A percentile compares a stretch with the other conserved stretches of the same genome.
Evolutionary conservation across 2,329 filamentous ascomycete genomes (phyloP).

Genomic region (Colletotrichum agaves): DNA sequence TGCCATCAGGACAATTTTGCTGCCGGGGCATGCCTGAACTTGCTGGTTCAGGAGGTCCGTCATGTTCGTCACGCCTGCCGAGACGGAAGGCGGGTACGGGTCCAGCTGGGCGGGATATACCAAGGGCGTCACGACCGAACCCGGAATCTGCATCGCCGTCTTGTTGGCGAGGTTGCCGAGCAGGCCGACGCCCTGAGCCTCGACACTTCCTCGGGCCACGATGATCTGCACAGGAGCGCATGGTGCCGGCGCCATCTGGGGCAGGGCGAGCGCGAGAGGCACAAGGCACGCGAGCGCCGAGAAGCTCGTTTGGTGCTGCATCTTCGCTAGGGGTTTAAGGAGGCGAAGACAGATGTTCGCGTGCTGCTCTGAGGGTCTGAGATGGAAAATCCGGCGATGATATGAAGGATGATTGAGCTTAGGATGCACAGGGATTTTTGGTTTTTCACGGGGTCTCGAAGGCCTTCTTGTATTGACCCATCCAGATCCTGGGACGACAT

Average conservation of each 20-base stretch:
- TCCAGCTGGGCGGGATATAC: conserved; percentile 53
- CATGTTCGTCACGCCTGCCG: conserved; percentile 47
- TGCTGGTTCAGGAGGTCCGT: conserved; percentile 47
- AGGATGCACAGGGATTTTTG: not conserved
- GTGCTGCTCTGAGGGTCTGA: not conserved
- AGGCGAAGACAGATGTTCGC: not conserved
- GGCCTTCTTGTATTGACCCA: conserved; percentile 31
- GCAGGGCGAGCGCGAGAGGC: conserved; percentile 19
- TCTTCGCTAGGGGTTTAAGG: not conserved
- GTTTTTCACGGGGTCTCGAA: not conserved
- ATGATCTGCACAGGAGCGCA: conserved; percentile 49
- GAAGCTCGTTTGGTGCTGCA: conserved; percentile 19
- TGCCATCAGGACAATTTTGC: conserved; percentile 53
- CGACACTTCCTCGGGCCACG: conserved; percentile 52
- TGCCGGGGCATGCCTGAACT: conserved; percentile 47
- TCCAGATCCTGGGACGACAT: conserved; percentile 24
- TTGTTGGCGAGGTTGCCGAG: conserved; percentile 48
- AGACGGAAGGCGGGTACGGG: conserved; percentile 49
- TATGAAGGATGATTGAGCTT: not conserved
- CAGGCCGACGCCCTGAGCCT: conserved; percentile 48
- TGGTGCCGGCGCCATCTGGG: not conserved
- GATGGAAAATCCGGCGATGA: not conserved
- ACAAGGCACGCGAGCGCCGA: conserved; percentile 25
- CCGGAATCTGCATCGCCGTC: conserved; percentile 47
- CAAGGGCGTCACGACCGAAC: conserved; percentile 48